Evolutionary conservation across 441 rosid species (phyloP), one percentile per base, ranked within the genome.

Genomic region (Bruguiera hainesii): DNA sequence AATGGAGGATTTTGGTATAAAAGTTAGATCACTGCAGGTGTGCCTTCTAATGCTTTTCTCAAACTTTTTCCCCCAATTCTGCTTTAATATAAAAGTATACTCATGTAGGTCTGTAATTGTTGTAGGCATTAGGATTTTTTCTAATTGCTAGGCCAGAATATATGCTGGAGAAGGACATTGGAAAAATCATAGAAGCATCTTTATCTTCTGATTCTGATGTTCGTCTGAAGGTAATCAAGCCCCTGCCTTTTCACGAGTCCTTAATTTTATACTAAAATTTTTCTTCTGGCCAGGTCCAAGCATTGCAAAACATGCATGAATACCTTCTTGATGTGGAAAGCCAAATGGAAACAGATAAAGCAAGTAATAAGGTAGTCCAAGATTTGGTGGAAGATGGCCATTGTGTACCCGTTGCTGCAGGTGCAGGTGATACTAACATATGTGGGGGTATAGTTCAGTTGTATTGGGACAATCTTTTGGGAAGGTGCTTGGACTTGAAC

Each of bases 401-500:
- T 53, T 79, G 81, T 63, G 98, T 96, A 59, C 96, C 99, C 60
- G 98, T 93, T 76, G 99, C 98, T 64, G 99, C 98, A 21, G 99
- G 99, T 80, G 98, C 99, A 29, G 99, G 99, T 52, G 99, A 96
- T 78, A 87, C 98, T 62, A 93, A 96, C 82, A 89, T 93, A 61
- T 96, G 99, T 72, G 99, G 99, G 29, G 98, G 99, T 73, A 91
- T 91, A 71, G 86, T 96, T 72, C 99, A 96, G 83, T 85, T 96
- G 76, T 96, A 87, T 71, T 96, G 98, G 98, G 95, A 93, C 75
- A 91, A 78, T 57, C 87, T 96, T 74, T 77, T 96, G 74, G 92
- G 84, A 37, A 91, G 92, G 81, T 93, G 98, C 80, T 77, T 96
- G 78, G 98, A 96, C 82, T 74, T 75, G 46, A 84, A 85, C 70